Percentiles rank a stretch among this genome's conserved stretches.
These are phyloP conservation scores for Podila horticola DNA, from an alignment of 192 early-diverging fungal genomes.

Conservation along the genomic window DNA sequence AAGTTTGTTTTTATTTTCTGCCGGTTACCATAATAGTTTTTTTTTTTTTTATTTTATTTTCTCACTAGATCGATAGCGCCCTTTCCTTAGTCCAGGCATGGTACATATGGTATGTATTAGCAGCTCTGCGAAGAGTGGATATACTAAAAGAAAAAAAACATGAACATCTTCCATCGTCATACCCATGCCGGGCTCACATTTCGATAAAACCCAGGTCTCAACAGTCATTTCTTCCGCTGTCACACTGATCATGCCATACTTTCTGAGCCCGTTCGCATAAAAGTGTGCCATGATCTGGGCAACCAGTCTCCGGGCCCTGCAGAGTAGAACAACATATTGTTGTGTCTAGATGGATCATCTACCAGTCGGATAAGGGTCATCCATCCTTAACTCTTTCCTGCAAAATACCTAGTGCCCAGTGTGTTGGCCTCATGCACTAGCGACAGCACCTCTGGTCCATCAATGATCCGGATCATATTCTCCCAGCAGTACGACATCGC, in stretches of 20 bases:
- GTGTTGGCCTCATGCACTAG: too few species aligned
- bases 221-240: neutral
- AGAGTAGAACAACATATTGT: neutral
- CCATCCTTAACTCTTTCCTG: neutral
- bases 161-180: neutral
- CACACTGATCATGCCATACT: conserved; percentile 18
- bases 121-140: too few species aligned
- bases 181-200: neutral
- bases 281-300: conserved; percentile 22
- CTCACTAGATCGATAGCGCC: too few species aligned
- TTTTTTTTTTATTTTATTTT: too few species aligned
- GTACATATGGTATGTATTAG: too few species aligned
- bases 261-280: conserved; percentile 2
- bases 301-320: conserved; percentile 9
- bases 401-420: neutral
- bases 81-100: too few species aligned
- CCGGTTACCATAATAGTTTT: too few species aligned
- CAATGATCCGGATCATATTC: too few species aligned
- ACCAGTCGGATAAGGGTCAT: conserved; percentile 11
- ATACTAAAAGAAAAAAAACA: too few species aligned
- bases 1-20: too few species aligned
- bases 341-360: conserved; percentile 3
- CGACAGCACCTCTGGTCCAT: too few species aligned
- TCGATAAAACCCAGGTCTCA: neutral
- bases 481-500: too few species aligned